Conservation (phyloP, 331 rosid genomes). For the Rosa hybrid region DNA sequence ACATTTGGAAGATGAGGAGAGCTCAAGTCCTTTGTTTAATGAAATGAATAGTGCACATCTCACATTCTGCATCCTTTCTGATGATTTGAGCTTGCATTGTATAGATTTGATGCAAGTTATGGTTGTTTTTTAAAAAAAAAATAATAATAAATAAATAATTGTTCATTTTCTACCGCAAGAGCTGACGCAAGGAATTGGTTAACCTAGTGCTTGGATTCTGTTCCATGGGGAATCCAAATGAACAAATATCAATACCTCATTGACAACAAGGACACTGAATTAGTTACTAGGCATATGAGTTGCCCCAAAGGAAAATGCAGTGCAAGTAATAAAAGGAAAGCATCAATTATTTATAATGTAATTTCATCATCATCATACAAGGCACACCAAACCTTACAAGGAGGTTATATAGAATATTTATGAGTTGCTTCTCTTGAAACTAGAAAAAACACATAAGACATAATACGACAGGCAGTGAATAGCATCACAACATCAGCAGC, state of each 20-base stretch:
- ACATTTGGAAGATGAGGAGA: too few relatives aligned
- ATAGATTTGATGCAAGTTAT: not conserved
- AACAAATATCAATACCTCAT: not conserved
- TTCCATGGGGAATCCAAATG: not conserved
- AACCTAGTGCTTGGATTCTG: not conserved
- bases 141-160: too few relatives aligned
- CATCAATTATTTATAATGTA: constrained; percentile 16
- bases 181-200: too few relatives aligned
- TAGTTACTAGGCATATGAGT: not conserved
- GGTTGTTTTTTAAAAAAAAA: not conserved
- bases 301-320: not conserved
- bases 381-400: not conserved
- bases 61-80: too few relatives aligned
- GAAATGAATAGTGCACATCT: too few relatives aligned
- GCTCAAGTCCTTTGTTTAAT: too few relatives aligned
- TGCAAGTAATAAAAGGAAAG: not conserved
- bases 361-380: not conserved
- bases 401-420: constrained; percentile 3
- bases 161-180: too few relatives aligned
- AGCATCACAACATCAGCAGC: constrained; percentile 18
- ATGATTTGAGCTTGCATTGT: too few relatives aligned
- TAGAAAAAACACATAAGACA: not conserved
- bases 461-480: not conserved
- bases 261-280: too few relatives aligned
- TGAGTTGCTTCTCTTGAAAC: not conserved